Evolutionary conservation across 2,329 filamentous ascomycete genomes (phyloP), one percentile per base, ranked within the genome.

Genomic region (Harringtonia aguacate): DNA sequence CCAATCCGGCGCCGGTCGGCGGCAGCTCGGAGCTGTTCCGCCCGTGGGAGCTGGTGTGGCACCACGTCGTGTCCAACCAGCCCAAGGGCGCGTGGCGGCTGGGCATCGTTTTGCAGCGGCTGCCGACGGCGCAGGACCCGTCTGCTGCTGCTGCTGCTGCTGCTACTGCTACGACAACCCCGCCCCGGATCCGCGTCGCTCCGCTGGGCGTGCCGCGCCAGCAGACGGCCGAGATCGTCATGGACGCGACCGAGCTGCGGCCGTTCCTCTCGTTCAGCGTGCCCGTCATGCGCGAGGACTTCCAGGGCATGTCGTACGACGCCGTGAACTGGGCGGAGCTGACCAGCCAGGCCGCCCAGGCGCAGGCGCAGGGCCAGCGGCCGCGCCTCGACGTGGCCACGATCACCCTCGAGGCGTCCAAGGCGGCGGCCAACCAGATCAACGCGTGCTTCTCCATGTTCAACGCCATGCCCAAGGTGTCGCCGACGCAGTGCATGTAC

Each of bases 251-350:
- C 10, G 53, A 56, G 8, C 57, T 64, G 59, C 59, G 61, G 4
- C 61, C 61, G 2, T 64, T 64, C 48, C 53, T 61, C 15, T 62
- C 61, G 12, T 64, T 63, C 39, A 61, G 58, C 48, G 58, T 64
- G 7, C 61, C 61, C 4, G 47, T 45, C 33, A 50, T 58, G n/a
- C 43, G 45, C 17, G 45, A 53, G 8, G 53, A 54, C 1, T 45
- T 60, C 21, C 46, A 52, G 27, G 50, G 53, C 44, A 51, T 53
- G 42, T 36, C 48, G 3, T 63, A 57, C 40, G 50, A 53, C 33
- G 48, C 53, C 29, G 45, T 60, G 39, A 46, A 61, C 52, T 64
- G 61, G 61, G 40, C 38, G 17, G 43, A 39, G 38, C 47, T 57
- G 20, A 47, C 52, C 6, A 36, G 41, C 10, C 49, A 50, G 24